phyloP scores from a whole-genome alignment of 2,329 filamentous ascomycete species.

The Dactylellina sp. region DNA sequence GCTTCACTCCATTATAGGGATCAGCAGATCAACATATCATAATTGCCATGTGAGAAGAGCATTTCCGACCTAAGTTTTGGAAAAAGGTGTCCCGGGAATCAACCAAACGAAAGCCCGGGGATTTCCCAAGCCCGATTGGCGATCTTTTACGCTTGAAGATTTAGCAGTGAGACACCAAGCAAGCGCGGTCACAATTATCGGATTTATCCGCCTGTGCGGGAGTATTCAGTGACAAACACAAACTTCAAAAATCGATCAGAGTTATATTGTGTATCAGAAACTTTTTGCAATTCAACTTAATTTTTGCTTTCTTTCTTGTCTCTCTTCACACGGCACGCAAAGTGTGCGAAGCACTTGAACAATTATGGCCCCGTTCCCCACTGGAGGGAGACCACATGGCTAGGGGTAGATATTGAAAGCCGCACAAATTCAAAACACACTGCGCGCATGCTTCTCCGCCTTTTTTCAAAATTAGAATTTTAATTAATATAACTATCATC shows the following conservation, averaged over 20 bases:
- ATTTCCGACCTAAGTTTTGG: too few species aligned
- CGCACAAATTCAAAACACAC: too few species aligned
- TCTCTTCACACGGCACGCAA: background rate
- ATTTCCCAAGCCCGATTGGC: background rate
- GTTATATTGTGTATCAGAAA: constrained; percentile 7
- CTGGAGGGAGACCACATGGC: too few species aligned
- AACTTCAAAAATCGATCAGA: background rate
- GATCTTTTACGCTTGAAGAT: background rate
- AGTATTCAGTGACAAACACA: background rate
- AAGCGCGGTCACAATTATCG: background rate
- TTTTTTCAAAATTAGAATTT: too few species aligned
- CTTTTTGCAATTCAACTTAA: background rate
- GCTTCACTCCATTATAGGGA: constrained; percentile 4
- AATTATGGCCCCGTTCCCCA: background rate
- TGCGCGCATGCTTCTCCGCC: too few species aligned
- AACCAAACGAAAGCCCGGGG: background rate
- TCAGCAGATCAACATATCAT: constrained; percentile 29
- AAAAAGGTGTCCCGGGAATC: too few species aligned
- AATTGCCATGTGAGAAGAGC: too few species aligned
- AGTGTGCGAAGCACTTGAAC: too few species aligned
- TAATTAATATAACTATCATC: too few species aligned
- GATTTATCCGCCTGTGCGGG: background rate
- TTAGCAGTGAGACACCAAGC: background rate
- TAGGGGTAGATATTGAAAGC: too few species aligned
- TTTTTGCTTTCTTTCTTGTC: too few species aligned